Evolutionary conservation across 1,284 basidiomycete species (phyloP).

Genomic region (Phlebopus sp.): DNA sequence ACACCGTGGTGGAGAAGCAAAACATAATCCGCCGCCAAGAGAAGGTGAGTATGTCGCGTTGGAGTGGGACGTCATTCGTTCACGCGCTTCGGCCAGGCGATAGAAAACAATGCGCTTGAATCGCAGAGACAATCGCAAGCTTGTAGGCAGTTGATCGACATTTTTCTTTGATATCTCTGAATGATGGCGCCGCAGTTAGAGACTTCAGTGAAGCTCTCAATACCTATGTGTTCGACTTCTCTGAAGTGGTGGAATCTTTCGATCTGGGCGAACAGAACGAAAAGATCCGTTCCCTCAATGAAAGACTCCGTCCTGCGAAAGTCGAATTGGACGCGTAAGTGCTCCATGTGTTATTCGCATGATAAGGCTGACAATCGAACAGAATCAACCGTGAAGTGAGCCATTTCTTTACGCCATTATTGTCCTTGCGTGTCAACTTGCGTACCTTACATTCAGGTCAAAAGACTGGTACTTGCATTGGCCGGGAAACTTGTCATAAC

Average conservation of each 20-base stretch:
- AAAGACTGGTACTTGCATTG: constrained; percentile 18
- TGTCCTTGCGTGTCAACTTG: too few species aligned
- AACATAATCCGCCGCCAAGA: constrained; percentile 18
- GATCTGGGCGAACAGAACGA: constrained; percentile 4
- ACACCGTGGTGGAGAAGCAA: constrained; percentile 10
- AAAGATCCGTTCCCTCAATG: constrained; percentile 8
- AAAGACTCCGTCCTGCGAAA: constrained; percentile 7
- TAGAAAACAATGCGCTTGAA: constrained; percentile 15
- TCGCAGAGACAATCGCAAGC: constrained; percentile 20
- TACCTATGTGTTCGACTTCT: constrained; percentile 16
- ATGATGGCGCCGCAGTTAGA: constrained; percentile 6
- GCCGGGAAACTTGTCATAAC: constrained; percentile 14
- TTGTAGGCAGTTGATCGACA: constrained; percentile 7
- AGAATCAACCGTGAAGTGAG: constrained; percentile 19
- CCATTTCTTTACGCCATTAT: too few species aligned
- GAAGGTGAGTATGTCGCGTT: neutral
- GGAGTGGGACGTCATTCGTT: neutral
- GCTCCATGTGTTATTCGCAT: neutral
- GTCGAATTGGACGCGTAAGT: constrained; percentile 18
- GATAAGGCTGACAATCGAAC: constrained; percentile 6
- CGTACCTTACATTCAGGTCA: constrained; percentile 10
- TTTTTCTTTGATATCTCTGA: neutral
- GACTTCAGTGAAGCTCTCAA: constrained; percentile 18
- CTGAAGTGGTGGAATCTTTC: constrained; percentile 11
- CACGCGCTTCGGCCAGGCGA: constrained; percentile 10